These are phyloP conservation scores for Trypanosoma rangeli DNA, from an alignment of 208 protist species.

Conservation along the genomic window DNA sequence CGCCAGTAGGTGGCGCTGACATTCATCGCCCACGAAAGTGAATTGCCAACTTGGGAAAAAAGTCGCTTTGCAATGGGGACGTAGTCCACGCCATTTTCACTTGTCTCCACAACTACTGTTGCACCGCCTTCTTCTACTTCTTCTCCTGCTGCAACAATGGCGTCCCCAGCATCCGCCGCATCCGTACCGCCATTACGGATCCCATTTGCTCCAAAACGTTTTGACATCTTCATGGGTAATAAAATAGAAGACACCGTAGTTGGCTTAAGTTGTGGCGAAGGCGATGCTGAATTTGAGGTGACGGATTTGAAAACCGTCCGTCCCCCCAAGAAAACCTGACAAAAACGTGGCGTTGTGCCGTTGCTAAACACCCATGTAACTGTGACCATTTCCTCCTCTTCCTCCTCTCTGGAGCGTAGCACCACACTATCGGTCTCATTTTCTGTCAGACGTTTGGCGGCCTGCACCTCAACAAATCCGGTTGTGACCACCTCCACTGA, in stretches of 20 bases:
- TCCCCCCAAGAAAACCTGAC: constrained; percentile 22
- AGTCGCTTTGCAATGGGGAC: constrained; percentile 34
- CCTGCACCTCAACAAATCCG: constrained; percentile 48
- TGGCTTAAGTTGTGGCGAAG: neutral
- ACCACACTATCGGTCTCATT: constrained; percentile 24
- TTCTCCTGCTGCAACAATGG: neutral
- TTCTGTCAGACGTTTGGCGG: constrained; percentile 14
- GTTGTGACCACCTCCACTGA: constrained; percentile 31
- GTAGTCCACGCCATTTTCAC: constrained; percentile 76
- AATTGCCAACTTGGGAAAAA: constrained; percentile 25
- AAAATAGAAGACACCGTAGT: neutral
- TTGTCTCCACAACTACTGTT: constrained; percentile 65
- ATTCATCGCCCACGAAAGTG: constrained; percentile 38
- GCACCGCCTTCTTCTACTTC: constrained; percentile 11
- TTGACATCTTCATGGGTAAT: neutral
- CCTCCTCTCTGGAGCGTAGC: constrained; percentile 11
- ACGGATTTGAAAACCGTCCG: constrained; percentile 1
- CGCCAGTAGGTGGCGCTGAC: constrained; percentile 36
- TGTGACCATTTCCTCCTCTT: neutral
- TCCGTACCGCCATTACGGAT: neutral
- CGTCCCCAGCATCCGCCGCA: neutral
- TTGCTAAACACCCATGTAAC: constrained; percentile 25
- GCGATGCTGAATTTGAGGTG: neutral
- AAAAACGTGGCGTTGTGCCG: constrained; percentile 10
- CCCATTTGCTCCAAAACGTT: neutral